Evolutionary conservation across 164 flowering plant genomes (phyloP), one percentile per base, ranked within the genome.

Genomic region (Aristolochia contorta): DNA sequence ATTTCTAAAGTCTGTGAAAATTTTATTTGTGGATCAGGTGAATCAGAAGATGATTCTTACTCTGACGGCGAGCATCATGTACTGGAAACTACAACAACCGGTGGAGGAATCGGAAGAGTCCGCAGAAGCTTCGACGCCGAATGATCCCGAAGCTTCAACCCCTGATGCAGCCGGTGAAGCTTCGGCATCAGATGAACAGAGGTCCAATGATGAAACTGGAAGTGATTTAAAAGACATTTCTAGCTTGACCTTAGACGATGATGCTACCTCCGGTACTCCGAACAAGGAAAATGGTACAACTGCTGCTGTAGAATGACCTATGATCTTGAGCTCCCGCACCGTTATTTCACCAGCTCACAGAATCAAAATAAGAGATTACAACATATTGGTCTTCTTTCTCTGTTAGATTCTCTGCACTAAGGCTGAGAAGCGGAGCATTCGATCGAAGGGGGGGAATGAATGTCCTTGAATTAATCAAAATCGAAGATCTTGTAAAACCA

Each of bases 11-110:
- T 18, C 25, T 20, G 55, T 22, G 9, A 21, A 13, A 21, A 6
- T 53, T 23, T 47, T 67, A 43, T 20, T 61, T 37, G 64, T 58
- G 3, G 43, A 37, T 43, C 85, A 88, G 97, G 97, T 88, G 56
- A 91, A 88, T 75, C 91, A 82, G 73, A 91, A 88, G 80, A 91
- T 91, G 97, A 81, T 91, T 57, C 84, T 91, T 16, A 82, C 86
- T 43, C 67, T 91, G 18, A 77, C 91, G 16, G 96, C 97, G 59
- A 83, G 97, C 74, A 80, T 91, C 57, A 88, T 91, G 97, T 88
- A 84, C 67, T 91, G 97, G 97, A 83, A 93, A 71, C 78, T 91
- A 49, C 89, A 82, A 63, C 86, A 82, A 61, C 73, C 73, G 0
- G 71, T 46, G 12, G 83, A 79, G 22, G 83, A 73, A 4, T 56